phyloP scores from a whole-genome alignment of 257 asterid genomes.

The Solanum habrochaites region DNA sequence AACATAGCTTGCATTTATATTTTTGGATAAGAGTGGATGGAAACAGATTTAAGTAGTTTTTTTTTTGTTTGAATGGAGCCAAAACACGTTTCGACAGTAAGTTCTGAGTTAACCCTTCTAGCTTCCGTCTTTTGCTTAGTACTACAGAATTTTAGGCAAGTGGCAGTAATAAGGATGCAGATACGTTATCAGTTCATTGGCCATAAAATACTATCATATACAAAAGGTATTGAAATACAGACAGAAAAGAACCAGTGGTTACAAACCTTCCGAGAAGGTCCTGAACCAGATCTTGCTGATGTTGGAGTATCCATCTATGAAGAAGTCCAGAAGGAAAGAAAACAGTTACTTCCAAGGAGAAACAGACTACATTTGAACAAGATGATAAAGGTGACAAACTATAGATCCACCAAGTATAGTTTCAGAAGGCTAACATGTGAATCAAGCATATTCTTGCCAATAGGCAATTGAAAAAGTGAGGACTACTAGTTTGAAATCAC shows the following conservation, averaged over 20 bases:
- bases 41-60: neutral
- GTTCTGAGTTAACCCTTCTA: neutral
- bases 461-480: neutral
- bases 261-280: slow-evolving; percentile 78
- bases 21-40: neutral
- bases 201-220: neutral
- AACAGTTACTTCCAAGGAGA: neutral
- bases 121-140: neutral
- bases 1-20: neutral
- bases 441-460: neutral
- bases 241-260: neutral
- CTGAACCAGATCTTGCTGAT: slow-evolving; percentile 71
- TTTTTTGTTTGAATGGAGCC: neutral
- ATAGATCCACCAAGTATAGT: neutral
- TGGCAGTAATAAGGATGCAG: neutral
- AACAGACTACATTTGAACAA: neutral
- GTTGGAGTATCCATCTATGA: slow-evolving; percentile 57
- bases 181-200: neutral
- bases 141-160: neutral
- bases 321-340: slow-evolving; percentile 11
- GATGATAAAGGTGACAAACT: neutral
- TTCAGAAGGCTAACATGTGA: neutral
- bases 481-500: neutral
- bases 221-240: neutral
- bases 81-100: neutral